Evolutionary conservation across 225 moss, liverwort and hornwort genomes (phyloP).

Genomic region (Lunularia cruciata): DNA sequence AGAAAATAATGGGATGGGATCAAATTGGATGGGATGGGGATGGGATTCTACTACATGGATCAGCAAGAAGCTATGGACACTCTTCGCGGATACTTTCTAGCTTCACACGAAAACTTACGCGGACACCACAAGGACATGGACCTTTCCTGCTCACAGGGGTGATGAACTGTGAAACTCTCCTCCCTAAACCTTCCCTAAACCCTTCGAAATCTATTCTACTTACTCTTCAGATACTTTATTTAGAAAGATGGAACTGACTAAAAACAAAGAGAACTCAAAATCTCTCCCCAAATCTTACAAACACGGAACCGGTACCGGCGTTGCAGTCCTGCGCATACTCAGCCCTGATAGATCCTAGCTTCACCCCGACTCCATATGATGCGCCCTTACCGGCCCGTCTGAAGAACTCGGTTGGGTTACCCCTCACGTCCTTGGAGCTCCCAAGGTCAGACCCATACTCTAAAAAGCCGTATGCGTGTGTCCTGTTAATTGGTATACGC

Average conservation of each 20-base stretch:
- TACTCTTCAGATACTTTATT: slow-evolving; percentile 20
- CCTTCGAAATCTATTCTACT: slow-evolving; percentile 21
- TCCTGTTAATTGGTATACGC: slow-evolving; percentile 70
- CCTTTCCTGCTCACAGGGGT: not conserved
- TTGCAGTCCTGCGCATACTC: slow-evolving; percentile 95
- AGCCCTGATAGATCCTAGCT: slow-evolving; percentile 79
- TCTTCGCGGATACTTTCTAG: not conserved
- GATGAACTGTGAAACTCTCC: slow-evolving; percentile 9
- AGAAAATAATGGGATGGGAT: slow-evolving; percentile 6
- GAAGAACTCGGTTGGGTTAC: slow-evolving; percentile 90
- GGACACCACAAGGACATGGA: not conserved
- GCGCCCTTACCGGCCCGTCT: slow-evolving; percentile 71
- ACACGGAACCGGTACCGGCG: slow-evolving; percentile 67
- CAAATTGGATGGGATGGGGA: not conserved
- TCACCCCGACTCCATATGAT: slow-evolving; percentile 77
- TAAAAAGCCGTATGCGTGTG: slow-evolving; percentile 76
- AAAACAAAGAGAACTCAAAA: slow-evolving; percentile 49
- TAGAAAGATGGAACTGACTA: slow-evolving; percentile 6
- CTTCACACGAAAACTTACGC: not conserved
- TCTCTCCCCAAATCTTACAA: slow-evolving; percentile 89
- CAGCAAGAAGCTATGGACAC: not conserved
- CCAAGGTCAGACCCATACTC: slow-evolving; percentile 88
- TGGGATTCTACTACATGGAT: slow-evolving; percentile 4
- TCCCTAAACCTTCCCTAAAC: slow-evolving; percentile 11
- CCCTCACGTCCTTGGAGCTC: slow-evolving; percentile 89